Evolutionary conservation across 805 yeast species (phyloP).

Genomic region (Kazachstania viticola): DNA sequence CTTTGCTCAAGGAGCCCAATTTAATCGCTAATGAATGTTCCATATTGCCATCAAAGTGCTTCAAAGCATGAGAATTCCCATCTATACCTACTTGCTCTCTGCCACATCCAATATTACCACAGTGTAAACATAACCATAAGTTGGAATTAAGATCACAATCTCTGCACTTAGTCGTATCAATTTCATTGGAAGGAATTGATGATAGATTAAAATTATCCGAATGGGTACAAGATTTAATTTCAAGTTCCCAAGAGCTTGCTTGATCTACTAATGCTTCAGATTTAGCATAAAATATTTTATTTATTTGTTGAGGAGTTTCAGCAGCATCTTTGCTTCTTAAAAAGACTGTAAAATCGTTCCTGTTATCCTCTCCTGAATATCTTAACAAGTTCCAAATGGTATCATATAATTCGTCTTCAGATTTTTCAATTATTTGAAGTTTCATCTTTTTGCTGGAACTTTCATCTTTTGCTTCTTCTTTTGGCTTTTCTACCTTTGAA

Average conservation of each 20-base stretch:
- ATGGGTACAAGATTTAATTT: conserved; percentile 71
- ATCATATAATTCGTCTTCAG: conserved; percentile 23
- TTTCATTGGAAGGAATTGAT: neutral
- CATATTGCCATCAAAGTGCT: conserved; percentile 42
- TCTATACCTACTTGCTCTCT: conserved; percentile 85
- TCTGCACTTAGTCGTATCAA: conserved; percentile 30
- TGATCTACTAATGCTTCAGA: conserved; percentile 35
- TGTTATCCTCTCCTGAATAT: conserved; percentile 2
- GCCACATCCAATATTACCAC: conserved; percentile 94
- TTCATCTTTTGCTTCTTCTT: conserved; percentile 18
- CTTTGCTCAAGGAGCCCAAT: conserved; percentile 73
- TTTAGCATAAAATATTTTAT: conserved; percentile 18
- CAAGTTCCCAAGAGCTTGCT: conserved; percentile 86
- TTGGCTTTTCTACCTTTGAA: conserved; percentile 38
- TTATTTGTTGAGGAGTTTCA: conserved; percentile 6
- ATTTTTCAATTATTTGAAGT: conserved; percentile 21
- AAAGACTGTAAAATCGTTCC: neutral
- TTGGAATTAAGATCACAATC: conserved; percentile 61
- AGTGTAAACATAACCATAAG: conserved; percentile 83
- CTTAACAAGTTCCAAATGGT: conserved; percentile 17
- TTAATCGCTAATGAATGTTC: conserved; percentile 81
- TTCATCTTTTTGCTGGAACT: conserved; percentile 20
- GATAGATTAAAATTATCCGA: conserved; percentile 35
- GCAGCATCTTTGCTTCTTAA: neutral
- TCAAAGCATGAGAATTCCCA: conserved; percentile 87